phyloP scores from a whole-genome alignment of 2,329 filamentous ascomycete species.

The Aspergillus brasiliensis region DNA sequence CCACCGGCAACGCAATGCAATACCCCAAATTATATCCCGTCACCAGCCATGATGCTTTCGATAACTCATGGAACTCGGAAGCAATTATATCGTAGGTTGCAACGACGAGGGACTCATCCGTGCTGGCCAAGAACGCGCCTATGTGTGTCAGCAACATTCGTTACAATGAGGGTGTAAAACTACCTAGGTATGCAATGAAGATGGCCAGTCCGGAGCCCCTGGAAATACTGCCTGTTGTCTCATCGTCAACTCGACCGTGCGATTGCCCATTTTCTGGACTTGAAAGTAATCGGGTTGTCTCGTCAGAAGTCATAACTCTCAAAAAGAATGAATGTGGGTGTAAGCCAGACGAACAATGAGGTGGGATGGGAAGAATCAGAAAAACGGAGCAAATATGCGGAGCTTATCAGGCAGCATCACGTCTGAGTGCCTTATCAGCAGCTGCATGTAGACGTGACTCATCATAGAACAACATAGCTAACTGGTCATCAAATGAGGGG shows the following conservation, averaged over 20 bases:
- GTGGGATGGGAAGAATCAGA: not conserved
- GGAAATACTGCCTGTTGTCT: not conserved
- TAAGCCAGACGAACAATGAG: not conserved
- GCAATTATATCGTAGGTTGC: slow-evolving; percentile 6
- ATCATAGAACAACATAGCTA: no score
- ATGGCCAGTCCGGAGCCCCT: not conserved
- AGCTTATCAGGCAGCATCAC: not conserved
- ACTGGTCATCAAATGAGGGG: no score
- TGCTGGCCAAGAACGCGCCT: slow-evolving; percentile 6
- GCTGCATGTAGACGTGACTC: no score
- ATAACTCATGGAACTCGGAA: not conserved
- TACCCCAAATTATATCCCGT: slow-evolving; percentile 4
- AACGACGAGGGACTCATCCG: slow-evolving; percentile 2
- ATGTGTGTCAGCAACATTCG: not conserved
- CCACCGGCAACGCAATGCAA: slow-evolving; percentile 5
- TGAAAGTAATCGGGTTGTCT: not conserved
- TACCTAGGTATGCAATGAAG: slow-evolving; percentile 4
- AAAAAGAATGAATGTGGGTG: not conserved
- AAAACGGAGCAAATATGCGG: not conserved
- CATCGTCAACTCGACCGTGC: not conserved
- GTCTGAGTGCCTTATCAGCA: not conserved
- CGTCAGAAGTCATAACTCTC: not conserved
- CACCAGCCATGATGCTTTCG: not conserved
- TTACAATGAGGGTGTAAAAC: not conserved
- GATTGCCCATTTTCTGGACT: not conserved